These are phyloP conservation scores for Pontederia paniculata DNA, from an alignment of 176 grass and related monocot genomes.

Conservation along the genomic window DNA sequence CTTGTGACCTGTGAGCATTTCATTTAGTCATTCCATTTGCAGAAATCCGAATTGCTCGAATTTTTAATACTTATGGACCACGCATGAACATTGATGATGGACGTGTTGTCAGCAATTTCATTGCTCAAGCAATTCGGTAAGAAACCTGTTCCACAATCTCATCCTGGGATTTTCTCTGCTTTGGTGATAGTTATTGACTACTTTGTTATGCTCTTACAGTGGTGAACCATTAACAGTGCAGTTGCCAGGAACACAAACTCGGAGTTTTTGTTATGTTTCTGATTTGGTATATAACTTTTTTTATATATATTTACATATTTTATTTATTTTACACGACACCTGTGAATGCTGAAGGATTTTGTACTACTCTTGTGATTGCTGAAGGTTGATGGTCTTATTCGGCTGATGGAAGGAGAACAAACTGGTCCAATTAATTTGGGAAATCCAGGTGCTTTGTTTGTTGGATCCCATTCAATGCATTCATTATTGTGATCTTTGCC, in stretches of 20 bases:
- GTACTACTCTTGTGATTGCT: constrained; percentile 13
- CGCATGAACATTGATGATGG: constrained; percentile 99
- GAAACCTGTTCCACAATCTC: neutral
- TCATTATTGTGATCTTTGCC: no score
- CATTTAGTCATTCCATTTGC: constrained; percentile 17
- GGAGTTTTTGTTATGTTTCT: constrained; percentile 90
- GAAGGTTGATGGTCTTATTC: constrained; percentile 91
- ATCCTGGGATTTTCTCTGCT: constrained; percentile 9
- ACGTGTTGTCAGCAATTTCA: constrained; percentile 97
- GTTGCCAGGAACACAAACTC: constrained; percentile 84
- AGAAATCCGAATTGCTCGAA: constrained; percentile 95
- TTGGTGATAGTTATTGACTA: constrained; percentile 24
- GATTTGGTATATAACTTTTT: constrained; percentile 56
- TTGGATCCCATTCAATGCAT: no score
- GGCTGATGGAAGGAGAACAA: constrained; percentile 81
- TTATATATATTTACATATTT: constrained; percentile 1
- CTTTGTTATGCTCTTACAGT: constrained; percentile 17
- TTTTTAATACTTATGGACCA: constrained; percentile 97
- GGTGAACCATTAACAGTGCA: constrained; percentile 77
- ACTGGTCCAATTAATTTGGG: constrained; percentile 87
- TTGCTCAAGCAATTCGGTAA: constrained; percentile 95
- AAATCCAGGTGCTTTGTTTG: constrained; percentile 56
- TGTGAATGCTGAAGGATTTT: neutral
- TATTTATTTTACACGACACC: neutral
- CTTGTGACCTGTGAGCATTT: neutral